Evolutionary conservation across 2,329 filamentous ascomycete species (phyloP).

Genomic region (Aureobasidium melanogenum): DNA sequence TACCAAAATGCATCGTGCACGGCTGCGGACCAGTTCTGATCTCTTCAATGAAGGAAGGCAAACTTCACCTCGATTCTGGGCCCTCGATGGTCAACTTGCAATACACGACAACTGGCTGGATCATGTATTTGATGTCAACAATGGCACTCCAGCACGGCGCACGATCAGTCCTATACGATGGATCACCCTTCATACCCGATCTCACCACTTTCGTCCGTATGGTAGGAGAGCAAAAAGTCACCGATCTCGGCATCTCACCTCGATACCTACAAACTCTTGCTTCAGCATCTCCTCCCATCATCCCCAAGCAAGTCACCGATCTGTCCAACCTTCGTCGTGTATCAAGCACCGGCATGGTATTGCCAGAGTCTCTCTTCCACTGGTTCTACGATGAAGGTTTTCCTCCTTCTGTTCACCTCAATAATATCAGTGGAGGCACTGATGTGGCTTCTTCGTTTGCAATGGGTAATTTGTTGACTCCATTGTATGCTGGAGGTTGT

Average conservation of each 20-base stretch:
- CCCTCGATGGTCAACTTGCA: slow-evolving; percentile 42
- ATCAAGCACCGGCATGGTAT: slow-evolving; percentile 71
- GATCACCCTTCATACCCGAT: slow-evolving; percentile 68
- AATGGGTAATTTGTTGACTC: slow-evolving; percentile 58
- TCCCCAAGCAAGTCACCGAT: slow-evolving; percentile 54
- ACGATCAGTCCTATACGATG: slow-evolving; percentile 67
- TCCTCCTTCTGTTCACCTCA: slow-evolving; percentile 55
- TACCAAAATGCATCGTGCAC: slow-evolving; percentile 80
- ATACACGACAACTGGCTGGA: slow-evolving; percentile 68
- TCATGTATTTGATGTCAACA: slow-evolving; percentile 69
- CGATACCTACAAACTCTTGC: slow-evolving; percentile 67
- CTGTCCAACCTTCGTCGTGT: slow-evolving; percentile 54
- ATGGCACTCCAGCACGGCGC: slow-evolving; percentile 51
- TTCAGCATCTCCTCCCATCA: slow-evolving; percentile 45
- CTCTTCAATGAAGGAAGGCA: slow-evolving; percentile 52
- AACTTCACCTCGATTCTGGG: slow-evolving; percentile 41
- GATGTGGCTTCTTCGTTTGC: slow-evolving; percentile 62
- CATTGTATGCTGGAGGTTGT: slow-evolving; percentile 53
- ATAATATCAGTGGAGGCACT: slow-evolving; percentile 69
- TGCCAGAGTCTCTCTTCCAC: slow-evolving; percentile 66
- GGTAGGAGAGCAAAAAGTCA: slow-evolving; percentile 55
- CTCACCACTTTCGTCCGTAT: slow-evolving; percentile 54
- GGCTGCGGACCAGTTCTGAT: slow-evolving; percentile 57
- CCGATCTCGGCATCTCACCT: slow-evolving; percentile 66
- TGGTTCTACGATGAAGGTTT: slow-evolving; percentile 73